Conservation (phyloP, 495 filamentous ascomycete species). For the Xylaria venustula region DNA sequence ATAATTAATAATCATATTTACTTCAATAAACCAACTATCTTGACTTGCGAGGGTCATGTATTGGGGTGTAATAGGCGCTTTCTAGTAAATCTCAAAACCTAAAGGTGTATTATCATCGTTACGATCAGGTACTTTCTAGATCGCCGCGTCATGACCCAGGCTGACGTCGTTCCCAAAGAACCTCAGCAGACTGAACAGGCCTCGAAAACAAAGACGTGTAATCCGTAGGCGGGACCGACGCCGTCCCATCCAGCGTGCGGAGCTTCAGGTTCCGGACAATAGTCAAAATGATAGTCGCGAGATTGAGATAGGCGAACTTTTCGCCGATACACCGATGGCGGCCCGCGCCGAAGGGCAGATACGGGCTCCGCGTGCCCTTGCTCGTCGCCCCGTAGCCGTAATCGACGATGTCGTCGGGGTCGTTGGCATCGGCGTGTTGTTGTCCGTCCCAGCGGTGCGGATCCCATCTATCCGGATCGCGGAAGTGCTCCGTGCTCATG, state of each 20-base stretch:
- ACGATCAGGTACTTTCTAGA: neutral
- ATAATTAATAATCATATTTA: too few relatives aligned
- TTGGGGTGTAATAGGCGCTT: too few relatives aligned
- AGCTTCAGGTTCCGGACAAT: conserved; percentile 50
- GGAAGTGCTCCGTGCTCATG: conserved; percentile 44
- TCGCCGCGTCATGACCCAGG: neutral
- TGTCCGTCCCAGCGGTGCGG: conserved; percentile 54
- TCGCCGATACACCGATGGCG: conserved; percentile 59
- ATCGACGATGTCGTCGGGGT: conserved; percentile 49
- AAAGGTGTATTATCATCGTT: too few relatives aligned
- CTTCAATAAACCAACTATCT: too few relatives aligned
- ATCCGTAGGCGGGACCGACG: conserved; percentile 48
- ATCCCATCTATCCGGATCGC: conserved; percentile 47
- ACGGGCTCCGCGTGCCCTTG: conserved; percentile 55
- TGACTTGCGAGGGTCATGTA: too few relatives aligned
- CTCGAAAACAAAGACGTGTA: conserved; percentile 55
- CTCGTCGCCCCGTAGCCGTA: conserved; percentile 37
- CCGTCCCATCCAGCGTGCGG: conserved; percentile 26
- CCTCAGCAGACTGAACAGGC: conserved; percentile 24
- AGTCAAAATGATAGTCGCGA: conserved; percentile 46
- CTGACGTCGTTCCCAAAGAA: neutral
- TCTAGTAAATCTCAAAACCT: too few relatives aligned
- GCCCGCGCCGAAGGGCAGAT: conserved; percentile 57
- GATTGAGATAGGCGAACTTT: conserved; percentile 56
- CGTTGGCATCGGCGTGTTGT: conserved; percentile 33